Conservation (phyloP, 208 protist species). For the Crithidia thermophila region DNA sequence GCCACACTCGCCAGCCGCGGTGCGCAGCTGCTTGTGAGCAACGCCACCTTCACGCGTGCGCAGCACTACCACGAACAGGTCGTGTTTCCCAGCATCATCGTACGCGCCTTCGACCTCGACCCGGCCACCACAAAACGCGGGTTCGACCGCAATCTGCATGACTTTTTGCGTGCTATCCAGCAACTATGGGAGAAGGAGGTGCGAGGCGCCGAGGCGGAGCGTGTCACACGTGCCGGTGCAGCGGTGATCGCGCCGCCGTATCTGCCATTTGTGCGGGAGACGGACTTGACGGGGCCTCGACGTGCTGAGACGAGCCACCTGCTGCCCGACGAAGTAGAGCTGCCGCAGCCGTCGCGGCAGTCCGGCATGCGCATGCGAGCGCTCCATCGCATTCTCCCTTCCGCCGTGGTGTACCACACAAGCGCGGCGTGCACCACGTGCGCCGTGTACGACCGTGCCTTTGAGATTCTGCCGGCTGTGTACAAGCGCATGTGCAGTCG, state of each 20-base stretch:
- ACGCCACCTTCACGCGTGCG: conserved; percentile 27
- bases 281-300: background rate
- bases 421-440: conserved; percentile 38
- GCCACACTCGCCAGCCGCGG: conserved; percentile 23
- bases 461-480: conserved; percentile 61
- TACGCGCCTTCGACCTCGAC: conserved; percentile 37
- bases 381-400: conserved; percentile 31
- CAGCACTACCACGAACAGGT: conserved; percentile 26
- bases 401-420: conserved; percentile 52
- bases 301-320: background rate
- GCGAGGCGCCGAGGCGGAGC: background rate
- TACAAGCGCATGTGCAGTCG: conserved; percentile 54
- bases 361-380: conserved; percentile 25
- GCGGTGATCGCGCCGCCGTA: background rate
- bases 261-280: conserved; percentile 5
- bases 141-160: conserved; percentile 17
- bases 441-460: conserved; percentile 38
- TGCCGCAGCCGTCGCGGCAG: background rate
- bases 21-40: conserved; percentile 37
- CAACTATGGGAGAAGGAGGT: conserved; percentile 39
- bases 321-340: background rate
- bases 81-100: conserved; percentile 30
- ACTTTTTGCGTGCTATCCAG: conserved; percentile 29
- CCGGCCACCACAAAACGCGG: background rate
- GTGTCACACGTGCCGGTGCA: background rate